phyloP scores from a whole-genome alignment of 2,329 filamentous ascomycete species.

The Verticillium albo-atrum region DNA sequence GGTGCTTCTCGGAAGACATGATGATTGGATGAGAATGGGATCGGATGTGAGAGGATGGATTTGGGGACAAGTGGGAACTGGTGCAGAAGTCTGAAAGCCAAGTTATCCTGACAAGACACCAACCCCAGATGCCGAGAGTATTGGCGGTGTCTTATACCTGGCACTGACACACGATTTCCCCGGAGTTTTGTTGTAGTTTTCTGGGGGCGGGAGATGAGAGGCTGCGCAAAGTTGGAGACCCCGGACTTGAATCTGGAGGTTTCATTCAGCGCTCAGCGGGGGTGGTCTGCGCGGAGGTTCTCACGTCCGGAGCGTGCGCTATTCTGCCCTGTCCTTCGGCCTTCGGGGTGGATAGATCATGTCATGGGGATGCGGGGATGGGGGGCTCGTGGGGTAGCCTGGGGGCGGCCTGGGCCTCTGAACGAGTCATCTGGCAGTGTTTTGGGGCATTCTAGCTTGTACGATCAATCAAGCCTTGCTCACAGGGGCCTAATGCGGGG shows the following conservation, averaged over 20 bases:
- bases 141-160: background rate
- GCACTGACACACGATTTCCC: background rate
- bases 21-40: background rate
- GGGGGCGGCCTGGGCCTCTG: background rate
- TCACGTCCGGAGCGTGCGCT: background rate
- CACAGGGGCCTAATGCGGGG: background rate
- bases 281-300: background rate
- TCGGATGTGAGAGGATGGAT: too few species aligned
- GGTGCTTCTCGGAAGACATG: slow-evolving; percentile 6
- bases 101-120: background rate
- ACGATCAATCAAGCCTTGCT: background rate
- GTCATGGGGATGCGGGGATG: background rate
- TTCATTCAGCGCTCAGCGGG: background rate
- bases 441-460: background rate
- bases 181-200: background rate
- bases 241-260: background rate
- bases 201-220: background rate
- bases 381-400: background rate
- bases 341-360: background rate
- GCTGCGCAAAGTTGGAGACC: background rate
- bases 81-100: background rate
- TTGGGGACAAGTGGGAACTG: background rate
- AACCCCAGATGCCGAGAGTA: background rate
- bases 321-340: background rate
- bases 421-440: background rate